Percentiles rank a stretch among this genome's conserved stretches.
Evolutionary conservation across 116 monocot genomes (phyloP).

Genomic region (Cymodocea nodosa): DNA sequence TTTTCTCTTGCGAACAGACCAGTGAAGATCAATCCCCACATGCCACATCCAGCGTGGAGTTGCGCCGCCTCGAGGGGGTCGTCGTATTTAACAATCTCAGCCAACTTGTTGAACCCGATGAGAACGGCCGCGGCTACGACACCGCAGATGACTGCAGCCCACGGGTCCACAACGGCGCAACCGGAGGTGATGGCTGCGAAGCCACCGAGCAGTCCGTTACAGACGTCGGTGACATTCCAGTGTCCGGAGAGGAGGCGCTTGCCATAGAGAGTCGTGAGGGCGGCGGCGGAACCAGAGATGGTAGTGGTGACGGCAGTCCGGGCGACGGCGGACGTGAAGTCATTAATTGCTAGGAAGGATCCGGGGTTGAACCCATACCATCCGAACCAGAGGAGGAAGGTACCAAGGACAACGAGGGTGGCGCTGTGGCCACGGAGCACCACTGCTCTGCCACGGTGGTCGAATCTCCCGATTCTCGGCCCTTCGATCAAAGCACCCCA

Average conservation of each 20-base stretch:
- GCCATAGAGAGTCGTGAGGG: slow-evolving; percentile 46
- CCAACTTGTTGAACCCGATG: slow-evolving; percentile 55
- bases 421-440: slow-evolving; percentile 66
- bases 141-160: slow-evolving; percentile 75
- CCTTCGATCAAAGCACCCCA: slow-evolving; percentile 87
- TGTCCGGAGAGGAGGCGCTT: slow-evolving; percentile 44
- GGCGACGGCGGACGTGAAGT: slow-evolving; percentile 56
- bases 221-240: slow-evolving; percentile 75
- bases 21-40: slow-evolving; percentile 76
- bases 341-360: slow-evolving; percentile 62
- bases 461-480: slow-evolving; percentile 71
- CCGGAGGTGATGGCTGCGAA: slow-evolving; percentile 80
- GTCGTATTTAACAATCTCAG: slow-evolving; percentile 47
- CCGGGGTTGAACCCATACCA: slow-evolving; percentile 96
- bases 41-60: slow-evolving; percentile 71
- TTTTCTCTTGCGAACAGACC: slow-evolving; percentile 52
- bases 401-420: slow-evolving; percentile 75
- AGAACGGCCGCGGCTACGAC: slow-evolving; percentile 62
- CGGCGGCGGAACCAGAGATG: slow-evolving; percentile 43
- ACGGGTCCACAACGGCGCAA: slow-evolving; percentile 73
- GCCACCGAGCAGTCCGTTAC: slow-evolving; percentile 74
- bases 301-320: slow-evolving; percentile 60
- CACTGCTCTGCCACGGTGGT: slow-evolving; percentile 31
- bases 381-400: slow-evolving; percentile 82
- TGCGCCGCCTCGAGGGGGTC: slow-evolving; percentile 79